These are phyloP conservation scores for Citrus sp. DNA, from an alignment of 345 rosid species.

Conservation along the genomic window DNA sequence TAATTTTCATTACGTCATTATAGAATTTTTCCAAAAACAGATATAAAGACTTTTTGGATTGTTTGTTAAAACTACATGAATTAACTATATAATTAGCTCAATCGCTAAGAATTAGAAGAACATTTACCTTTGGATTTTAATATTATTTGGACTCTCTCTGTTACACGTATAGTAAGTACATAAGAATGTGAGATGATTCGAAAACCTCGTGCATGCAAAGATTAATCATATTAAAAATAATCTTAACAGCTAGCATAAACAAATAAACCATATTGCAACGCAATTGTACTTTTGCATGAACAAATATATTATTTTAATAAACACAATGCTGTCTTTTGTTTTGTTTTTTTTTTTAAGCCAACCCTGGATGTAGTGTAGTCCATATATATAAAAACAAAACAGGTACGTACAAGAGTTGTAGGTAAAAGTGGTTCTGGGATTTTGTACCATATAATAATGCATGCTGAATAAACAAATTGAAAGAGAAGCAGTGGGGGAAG, in stretches of 20 bases:
- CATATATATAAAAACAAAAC: background rate
- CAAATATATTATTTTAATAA: no score
- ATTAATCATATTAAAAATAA: background rate
- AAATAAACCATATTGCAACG: background rate
- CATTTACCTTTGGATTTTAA: no score
- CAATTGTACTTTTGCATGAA: background rate
- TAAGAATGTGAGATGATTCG: constrained; percentile 58
- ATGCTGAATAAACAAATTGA: background rate
- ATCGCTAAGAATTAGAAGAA: no score
- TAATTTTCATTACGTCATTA: no score
- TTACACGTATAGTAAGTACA: background rate
- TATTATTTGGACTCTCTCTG: background rate
- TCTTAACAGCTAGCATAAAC: background rate
- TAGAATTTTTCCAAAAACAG: no score
- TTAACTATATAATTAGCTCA: no score
- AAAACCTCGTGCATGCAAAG: constrained; percentile 41
- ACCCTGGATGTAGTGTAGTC: background rate
- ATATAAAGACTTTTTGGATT: no score
- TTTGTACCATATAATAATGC: background rate
- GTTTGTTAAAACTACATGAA: no score
- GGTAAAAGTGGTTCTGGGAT: background rate
- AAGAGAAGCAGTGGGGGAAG: constrained; percentile 10
- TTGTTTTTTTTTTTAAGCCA: background rate
- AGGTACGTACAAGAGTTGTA: background rate
- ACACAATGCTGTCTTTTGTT: background rate